Conservation (phyloP, 2,329 filamentous ascomycete species). For the Diaporthe sp. region DNA sequence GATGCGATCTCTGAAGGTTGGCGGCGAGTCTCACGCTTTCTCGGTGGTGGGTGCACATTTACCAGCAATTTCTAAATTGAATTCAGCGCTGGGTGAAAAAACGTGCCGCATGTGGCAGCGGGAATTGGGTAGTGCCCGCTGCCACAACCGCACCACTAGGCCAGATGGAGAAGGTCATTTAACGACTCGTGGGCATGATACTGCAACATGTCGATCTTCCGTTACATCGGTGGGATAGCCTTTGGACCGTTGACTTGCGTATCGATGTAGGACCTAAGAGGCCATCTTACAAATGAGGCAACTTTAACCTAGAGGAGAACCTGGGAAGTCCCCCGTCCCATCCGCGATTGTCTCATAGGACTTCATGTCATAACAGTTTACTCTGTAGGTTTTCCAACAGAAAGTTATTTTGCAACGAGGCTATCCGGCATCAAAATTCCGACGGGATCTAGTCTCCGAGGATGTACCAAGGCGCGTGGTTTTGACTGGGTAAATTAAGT, state of each 20-base stretch:
- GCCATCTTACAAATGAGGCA: background rate
- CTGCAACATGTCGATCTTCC: constrained; percentile 18
- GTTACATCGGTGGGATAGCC: background rate
- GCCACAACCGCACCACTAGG: constrained; percentile 14
- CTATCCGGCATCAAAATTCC: background rate
- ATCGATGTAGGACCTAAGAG: no score
- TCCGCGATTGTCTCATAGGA: background rate
- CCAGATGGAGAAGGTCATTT: constrained; percentile 15
- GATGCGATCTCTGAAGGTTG: background rate
- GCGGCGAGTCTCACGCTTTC: background rate
- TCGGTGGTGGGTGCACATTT: background rate
- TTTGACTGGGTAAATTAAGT: background rate
- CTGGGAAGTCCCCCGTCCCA: background rate
- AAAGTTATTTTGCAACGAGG: background rate
- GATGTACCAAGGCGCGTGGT: no score
- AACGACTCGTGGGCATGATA: background rate
- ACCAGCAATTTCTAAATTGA: background rate
- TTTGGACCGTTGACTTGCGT: background rate
- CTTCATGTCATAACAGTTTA: background rate
- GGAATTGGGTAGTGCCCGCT: constrained; percentile 20
- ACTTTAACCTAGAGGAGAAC: background rate
- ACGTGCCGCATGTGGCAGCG: constrained; percentile 12
- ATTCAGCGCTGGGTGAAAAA: background rate
- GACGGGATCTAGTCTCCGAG: background rate
- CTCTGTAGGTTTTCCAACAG: background rate